Evolutionary conservation across 2,329 filamentous ascomycete genomes (phyloP).

Genomic region (Aspergillus floridensis): DNA sequence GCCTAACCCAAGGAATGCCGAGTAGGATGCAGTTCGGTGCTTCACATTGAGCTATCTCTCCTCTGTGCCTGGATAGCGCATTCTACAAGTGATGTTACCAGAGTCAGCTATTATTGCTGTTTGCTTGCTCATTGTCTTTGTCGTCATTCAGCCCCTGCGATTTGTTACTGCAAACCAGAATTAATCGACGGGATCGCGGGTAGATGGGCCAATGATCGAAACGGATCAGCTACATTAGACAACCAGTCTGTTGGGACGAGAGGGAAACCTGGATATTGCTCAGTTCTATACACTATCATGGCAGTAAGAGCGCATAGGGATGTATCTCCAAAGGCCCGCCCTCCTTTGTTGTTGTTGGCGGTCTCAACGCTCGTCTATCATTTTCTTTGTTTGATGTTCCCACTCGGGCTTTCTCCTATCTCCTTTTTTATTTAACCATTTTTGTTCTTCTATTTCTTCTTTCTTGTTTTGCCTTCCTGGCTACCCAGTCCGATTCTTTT

Average conservation of each 20-base stretch:
- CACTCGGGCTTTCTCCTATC: background rate
- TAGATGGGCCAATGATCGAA: slow-evolving; percentile 6
- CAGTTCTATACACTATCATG: slow-evolving; percentile 4
- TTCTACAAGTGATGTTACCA: background rate
- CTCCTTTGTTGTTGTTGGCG: background rate
- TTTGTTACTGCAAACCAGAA: background rate
- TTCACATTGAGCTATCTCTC: background rate
- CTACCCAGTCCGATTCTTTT: background rate
- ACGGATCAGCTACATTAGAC: background rate
- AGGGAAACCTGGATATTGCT: background rate
- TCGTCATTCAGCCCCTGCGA: background rate
- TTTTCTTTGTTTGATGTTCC: background rate
- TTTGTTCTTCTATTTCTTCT: background rate
- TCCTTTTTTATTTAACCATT: background rate
- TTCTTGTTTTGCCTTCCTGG: no score
- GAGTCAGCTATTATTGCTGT: background rate
- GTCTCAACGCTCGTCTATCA: background rate
- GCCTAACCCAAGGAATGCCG: background rate
- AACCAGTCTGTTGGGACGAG: background rate
- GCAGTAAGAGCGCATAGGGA: no score
- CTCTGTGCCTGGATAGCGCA: background rate
- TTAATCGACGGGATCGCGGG: background rate
- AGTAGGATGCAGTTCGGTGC: background rate
- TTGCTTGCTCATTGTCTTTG: background rate
- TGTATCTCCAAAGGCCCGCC: no score